These are phyloP conservation scores for Calocybe cyanea DNA, from an alignment of 768 basidiomycete species.

Conservation along the genomic window DNA sequence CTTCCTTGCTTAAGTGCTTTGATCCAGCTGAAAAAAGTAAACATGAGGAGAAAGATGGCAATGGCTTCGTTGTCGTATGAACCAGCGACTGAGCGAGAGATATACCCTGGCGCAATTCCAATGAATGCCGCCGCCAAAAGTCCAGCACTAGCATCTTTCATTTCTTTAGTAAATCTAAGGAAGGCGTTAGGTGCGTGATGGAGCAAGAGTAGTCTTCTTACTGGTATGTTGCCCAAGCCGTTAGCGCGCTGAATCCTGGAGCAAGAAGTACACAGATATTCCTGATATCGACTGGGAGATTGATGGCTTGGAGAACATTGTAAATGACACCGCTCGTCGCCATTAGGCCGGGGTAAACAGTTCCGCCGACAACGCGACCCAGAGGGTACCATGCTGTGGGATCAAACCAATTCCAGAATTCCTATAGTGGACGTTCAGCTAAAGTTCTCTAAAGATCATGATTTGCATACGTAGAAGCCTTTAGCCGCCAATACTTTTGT, in stretches of 20 bases:
- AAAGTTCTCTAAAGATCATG: neutral
- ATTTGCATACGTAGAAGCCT: conserved; percentile 84
- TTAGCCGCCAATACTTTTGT: conserved; percentile 86
- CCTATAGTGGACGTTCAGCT: conserved; percentile 43
- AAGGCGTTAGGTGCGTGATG: neutral
- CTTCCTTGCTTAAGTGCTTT: conserved; percentile 93
- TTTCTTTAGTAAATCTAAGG: conserved; percentile 88
- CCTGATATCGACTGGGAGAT: conserved; percentile 95
- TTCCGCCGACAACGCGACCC: conserved; percentile 96
- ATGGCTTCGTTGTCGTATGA: conserved; percentile 99
- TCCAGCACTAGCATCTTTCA: conserved; percentile 94
- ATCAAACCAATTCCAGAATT: conserved; percentile 99
- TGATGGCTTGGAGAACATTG: conserved; percentile 79
- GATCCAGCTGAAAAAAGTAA: conserved; percentile 97
- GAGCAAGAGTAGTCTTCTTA: conserved; percentile 30
- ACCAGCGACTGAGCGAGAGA: conserved; percentile 97
- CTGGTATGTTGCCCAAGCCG: conserved; percentile 97
- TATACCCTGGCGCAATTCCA: conserved; percentile 96
- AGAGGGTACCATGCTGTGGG: conserved; percentile 99
- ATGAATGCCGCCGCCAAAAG: conserved; percentile 98
- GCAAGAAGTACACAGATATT: conserved; percentile 97
- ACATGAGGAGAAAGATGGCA: conserved; percentile 99
- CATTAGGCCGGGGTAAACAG: conserved; percentile 98
- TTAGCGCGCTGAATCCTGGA: conserved; percentile 94
- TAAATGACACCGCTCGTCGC: conserved; percentile 97